Evolutionary conservation across 768 basidiomycete genomes (phyloP).

Genomic region (Holtermannia corniformis): DNA sequence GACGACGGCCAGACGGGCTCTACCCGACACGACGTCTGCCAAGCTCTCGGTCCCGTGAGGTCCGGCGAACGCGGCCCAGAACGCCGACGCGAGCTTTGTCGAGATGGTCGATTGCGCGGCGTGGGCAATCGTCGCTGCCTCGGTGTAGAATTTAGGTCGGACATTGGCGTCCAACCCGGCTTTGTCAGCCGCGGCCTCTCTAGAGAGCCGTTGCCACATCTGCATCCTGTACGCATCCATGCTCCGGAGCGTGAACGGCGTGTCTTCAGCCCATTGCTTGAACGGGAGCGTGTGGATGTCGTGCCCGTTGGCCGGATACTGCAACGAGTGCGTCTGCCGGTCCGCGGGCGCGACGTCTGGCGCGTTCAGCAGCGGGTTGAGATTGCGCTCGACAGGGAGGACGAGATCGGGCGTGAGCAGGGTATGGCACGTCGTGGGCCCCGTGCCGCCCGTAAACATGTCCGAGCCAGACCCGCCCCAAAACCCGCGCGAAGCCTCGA

Average conservation of each 20-base stretch:
- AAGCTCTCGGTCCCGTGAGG: slow-evolving; percentile 33
- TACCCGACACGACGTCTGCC: slow-evolving; percentile 34
- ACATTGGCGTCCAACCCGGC: slow-evolving; percentile 22
- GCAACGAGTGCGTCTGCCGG: slow-evolving; percentile 21
- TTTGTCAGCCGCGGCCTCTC: slow-evolving; percentile 48
- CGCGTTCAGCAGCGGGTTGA: slow-evolving; percentile 64
- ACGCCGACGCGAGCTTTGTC: slow-evolving; percentile 28
- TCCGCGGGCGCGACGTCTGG: slow-evolving; percentile 1
- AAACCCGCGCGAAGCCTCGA: slow-evolving; percentile 48
- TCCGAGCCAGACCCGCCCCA: slow-evolving; percentile 65
- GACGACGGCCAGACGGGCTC: slow-evolving; percentile 21
- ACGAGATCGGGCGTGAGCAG: slow-evolving; percentile 66
- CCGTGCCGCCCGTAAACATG: slow-evolving; percentile 44
- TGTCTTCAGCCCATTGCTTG: slow-evolving; percentile 67
- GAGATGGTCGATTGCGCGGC: slow-evolving; percentile 23
- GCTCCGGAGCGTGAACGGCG: slow-evolving; percentile 77
- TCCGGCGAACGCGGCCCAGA: slow-evolving; percentile 33
- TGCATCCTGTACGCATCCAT: slow-evolving; percentile 84
- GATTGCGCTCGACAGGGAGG: slow-evolving; percentile 50
- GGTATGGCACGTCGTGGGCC: slow-evolving; percentile 74
- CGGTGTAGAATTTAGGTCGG: slow-evolving; percentile 38
- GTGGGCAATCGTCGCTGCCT: slow-evolving; percentile 6
- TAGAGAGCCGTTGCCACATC: slow-evolving; percentile 81
- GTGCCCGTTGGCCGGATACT: slow-evolving; percentile 39
- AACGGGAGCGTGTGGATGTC: slow-evolving; percentile 47